phyloP scores from a whole-genome alignment of 257 asterid genomes.

The Scutellaria minor region DNA sequence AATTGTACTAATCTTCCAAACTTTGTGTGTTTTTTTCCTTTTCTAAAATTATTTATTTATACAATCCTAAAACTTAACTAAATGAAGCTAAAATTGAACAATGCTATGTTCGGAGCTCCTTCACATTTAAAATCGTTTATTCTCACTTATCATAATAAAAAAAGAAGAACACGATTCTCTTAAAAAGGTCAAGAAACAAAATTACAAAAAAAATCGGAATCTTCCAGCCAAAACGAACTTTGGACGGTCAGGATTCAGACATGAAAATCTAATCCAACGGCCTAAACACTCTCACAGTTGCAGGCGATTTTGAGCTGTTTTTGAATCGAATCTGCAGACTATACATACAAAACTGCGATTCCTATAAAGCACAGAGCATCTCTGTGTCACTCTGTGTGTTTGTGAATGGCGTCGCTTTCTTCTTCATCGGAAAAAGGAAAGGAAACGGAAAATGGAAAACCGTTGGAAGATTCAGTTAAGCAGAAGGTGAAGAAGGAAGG shows the following conservation, averaged over 20 bases:
- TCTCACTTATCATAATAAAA: not conserved
- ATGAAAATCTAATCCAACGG: conserved; percentile 33
- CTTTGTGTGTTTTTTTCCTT: too few relatives aligned
- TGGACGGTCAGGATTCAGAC: conserved; percentile 29
- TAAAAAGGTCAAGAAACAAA: conserved; percentile 2
- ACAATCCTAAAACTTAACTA: too few relatives aligned
- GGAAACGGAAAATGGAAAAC: conserved; percentile 39
- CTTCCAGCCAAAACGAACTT: conserved; percentile 31
- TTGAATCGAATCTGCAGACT: conserved; percentile 5
- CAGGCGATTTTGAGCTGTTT: not conserved
- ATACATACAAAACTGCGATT: conserved; percentile 4
- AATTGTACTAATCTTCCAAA: too few relatives aligned
- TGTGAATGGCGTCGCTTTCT: conserved; percentile 45
- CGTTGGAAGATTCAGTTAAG: conserved; percentile 32
- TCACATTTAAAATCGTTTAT: conserved; percentile 14
- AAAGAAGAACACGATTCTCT: conserved; percentile 33
- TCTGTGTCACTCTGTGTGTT: conserved; percentile 15
- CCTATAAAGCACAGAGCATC: not conserved
- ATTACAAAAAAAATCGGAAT: conserved; percentile 26
- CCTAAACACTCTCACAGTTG: not conserved
- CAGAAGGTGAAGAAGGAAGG: conserved; percentile 60
- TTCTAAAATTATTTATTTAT: too few relatives aligned
- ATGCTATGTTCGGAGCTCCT: not conserved
- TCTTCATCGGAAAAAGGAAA: conserved; percentile 47
- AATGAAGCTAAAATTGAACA: not conserved